Evolutionary conservation across 805 yeast genomes (phyloP), one percentile per base, ranked within the genome.

Genomic region (Blastobotrys attinorum): DNA sequence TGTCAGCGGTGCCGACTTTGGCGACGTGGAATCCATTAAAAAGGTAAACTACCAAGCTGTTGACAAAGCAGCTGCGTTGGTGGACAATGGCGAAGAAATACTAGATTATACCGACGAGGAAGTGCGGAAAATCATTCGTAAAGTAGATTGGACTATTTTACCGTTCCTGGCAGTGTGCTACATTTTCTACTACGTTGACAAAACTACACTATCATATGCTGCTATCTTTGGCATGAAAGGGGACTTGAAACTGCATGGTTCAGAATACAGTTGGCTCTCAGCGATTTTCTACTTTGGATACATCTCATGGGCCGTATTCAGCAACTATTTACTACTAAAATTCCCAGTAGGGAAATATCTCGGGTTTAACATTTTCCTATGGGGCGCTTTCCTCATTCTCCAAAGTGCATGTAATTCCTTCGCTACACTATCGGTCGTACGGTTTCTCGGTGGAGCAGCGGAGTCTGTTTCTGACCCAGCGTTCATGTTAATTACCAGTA

Each of bases 401-500:
- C 46, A 43, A 35, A 52, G 52, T 3, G 39, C 54, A 1, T 40
- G 50, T 37, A 16, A 41, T 4, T 39, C 17, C 31, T 50, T 46
- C 33, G 44, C 43, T 6, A 27, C 44, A 4, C 47, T 50, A 16
- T 36, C 43, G 4, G 50, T 42, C 4, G 38, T 42, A 8, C 33
- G 54, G 33, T 42, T 37, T 6, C 39, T 50, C 3, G 45, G 45
- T 5, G 54, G 54, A n/a, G 46, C 47, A 4, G 46, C 41, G 7
- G 54, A 50, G 37, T 45, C 51, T 7, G 36, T 33, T 15, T 44
- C 47, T 15, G 49, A 45, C 18, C 79, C 79, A 1, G 78, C 80
- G 0, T 68, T 76, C 39, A 69, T 77, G 43, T 63, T 77, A 22
- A 68, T 79, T 35, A 74, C 79, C 31, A 73, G 81, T 22, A 77